phyloP scores from a whole-genome alignment of 2,329 filamentous ascomycete species.

The Arthroderma uncinatum region DNA sequence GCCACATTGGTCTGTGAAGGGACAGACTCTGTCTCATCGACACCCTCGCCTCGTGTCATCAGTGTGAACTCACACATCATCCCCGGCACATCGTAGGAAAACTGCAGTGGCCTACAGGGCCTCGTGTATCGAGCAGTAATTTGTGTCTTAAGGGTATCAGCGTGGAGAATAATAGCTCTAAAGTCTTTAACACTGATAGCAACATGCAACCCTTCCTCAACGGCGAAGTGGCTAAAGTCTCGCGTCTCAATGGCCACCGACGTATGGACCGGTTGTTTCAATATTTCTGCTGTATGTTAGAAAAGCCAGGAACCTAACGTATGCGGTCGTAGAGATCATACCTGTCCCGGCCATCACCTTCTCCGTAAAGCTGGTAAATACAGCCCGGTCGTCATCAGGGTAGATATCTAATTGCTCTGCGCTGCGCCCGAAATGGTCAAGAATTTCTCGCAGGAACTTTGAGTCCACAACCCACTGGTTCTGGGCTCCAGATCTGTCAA shows the following conservation, averaged over 20 bases:
- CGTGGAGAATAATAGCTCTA: constrained; percentile 52
- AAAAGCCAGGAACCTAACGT: constrained; percentile 10
- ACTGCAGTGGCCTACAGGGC: constrained; percentile 49
- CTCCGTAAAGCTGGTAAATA: constrained; percentile 56
- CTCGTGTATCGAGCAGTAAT: constrained; percentile 49
- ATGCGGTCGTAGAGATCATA: constrained; percentile 18
- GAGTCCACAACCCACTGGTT: constrained; percentile 51
- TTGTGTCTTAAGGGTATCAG: constrained; percentile 45
- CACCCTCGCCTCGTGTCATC: constrained; percentile 52
- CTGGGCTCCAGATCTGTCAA: constrained; percentile 45
- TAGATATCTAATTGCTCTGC: constrained; percentile 55
- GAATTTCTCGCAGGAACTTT: constrained; percentile 47
- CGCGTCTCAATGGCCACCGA: constrained; percentile 50
- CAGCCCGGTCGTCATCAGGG: constrained; percentile 45
- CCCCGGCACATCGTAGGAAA: constrained; percentile 47
- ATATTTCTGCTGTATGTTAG: constrained; percentile 39
- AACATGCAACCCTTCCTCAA: constrained; percentile 50
- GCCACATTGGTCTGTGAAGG: constrained; percentile 31
- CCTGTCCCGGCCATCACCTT: constrained; percentile 52
- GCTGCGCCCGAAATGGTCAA: constrained; percentile 53
- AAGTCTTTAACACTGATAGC: constrained; percentile 56
- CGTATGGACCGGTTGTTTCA: constrained; percentile 55
- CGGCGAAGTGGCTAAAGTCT: constrained; percentile 51
- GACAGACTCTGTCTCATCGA: constrained; percentile 28
- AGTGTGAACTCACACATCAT: constrained; percentile 50